Percentiles rank a stretch among this genome's conserved stretches.
Conservation (phyloP, 257 asterid genomes). For the Salvia splendens region DNA sequence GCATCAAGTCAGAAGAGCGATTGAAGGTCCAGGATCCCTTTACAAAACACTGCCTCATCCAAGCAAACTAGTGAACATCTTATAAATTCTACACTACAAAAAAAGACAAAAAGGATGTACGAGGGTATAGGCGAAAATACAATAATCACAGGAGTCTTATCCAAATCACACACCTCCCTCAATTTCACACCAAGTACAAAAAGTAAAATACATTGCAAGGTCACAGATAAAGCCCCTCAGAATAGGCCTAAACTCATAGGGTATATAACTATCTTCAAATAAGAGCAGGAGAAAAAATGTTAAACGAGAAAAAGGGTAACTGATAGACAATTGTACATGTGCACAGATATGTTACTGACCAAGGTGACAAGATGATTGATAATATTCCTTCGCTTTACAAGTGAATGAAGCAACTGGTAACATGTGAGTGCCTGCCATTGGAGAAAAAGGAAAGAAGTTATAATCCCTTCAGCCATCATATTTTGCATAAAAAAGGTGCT, state of each 20-base stretch:
- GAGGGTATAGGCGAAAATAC: not conserved
- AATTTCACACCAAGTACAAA: slow-evolving; percentile 11
- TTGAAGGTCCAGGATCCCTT: slow-evolving; percentile 11
- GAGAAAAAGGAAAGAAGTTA: slow-evolving; percentile 20
- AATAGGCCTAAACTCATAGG: slow-evolving; percentile 18
- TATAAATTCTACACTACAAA: not conserved
- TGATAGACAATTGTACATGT: slow-evolving; percentile 12
- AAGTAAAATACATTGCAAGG: not conserved
- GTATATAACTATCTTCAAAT: slow-evolving; percentile 8
- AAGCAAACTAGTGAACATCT: not conserved
- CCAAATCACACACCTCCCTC: not conserved
- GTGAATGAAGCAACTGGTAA: slow-evolving; percentile 88
- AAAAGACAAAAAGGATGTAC: not conserved
- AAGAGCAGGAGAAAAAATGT: slow-evolving; percentile 25
- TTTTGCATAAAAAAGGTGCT: slow-evolving; percentile 16
- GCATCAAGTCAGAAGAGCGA: slow-evolving; percentile 21
- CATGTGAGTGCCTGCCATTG: slow-evolving; percentile 77
- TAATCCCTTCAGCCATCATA: slow-evolving; percentile 26
- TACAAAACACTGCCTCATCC: slow-evolving; percentile 12
- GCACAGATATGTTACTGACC: slow-evolving; percentile 58
- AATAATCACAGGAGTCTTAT: not conserved
- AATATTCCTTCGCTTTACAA: slow-evolving; percentile 73
- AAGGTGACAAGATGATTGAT: slow-evolving; percentile 66
- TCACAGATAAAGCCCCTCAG: slow-evolving; percentile 10
- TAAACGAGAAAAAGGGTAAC: not conserved